Evolutionary conservation across 495 filamentous ascomycete species (phyloP), one percentile per base, ranked within the genome.

Genomic region (Xylaria venustula): DNA sequence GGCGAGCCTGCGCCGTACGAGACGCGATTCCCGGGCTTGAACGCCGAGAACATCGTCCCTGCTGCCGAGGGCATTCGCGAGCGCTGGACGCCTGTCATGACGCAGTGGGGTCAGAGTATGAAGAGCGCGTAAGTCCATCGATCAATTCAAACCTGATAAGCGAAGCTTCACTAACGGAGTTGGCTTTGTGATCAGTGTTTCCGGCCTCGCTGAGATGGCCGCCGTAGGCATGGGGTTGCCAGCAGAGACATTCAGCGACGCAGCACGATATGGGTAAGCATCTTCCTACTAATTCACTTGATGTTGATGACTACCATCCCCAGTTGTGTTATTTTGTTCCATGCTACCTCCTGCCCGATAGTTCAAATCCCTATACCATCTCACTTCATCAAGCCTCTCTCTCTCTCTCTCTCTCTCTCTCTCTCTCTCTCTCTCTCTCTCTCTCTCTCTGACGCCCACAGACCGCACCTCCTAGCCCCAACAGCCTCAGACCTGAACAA

Each of bases 381-480:
- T 42, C 37, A 26, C n/a, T 11, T 23, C 37, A 9, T 15, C 37
- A 7, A 11, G 8, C 17, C 15, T 46, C 20, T 34, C 45, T 40
- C 40, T 37, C 9, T 11, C 22, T 19, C 40, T 11, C 28, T 15
- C 8, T 11, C 34, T 15, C 1, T 44, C 20, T 19, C 23, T 57
- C 9, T 25, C 20, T 19, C 25, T 48, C 7, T 17, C 32, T 20
- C 20, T 40, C 14, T 3, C 37, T 15, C 3, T 8, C 37, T 40
- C 14, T 9, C 37, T 15, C n/a, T 9, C 7, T 8, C 37, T 9
- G 15, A 7, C 37, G 15, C 22, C 2, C 17, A 14, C 41, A 81
- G 78, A 20, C 79, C 79, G 5, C 79, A 82, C 53, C 77, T 82
- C 51, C 77, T 82, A 14, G 79, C 79, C 5, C 79, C 79, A 0